Conservation (phyloP, 768 basidiomycete species). For the Rhodosporidiobolus sp. region DNA sequence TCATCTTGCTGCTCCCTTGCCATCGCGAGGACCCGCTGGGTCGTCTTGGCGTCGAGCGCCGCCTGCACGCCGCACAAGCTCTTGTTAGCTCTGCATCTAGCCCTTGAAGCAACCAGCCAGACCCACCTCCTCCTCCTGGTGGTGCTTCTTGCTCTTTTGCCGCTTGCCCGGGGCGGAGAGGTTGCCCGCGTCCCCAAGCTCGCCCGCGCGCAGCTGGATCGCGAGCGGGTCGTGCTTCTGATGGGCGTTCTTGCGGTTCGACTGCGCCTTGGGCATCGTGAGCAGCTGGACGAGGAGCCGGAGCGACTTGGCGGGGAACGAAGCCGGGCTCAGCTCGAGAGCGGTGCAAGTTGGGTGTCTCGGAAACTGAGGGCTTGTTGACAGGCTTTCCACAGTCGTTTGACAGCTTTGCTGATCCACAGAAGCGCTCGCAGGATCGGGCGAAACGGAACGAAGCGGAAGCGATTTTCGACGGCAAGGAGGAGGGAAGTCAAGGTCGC, state of each 20-base stretch:
- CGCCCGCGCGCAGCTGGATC: constrained; percentile 76
- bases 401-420: too few relatives aligned
- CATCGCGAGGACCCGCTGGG: constrained; percentile 82
- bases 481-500: too few relatives aligned
- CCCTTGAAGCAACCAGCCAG: neutral
- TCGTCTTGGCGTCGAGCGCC: constrained; percentile 74
- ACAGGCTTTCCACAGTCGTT: too few relatives aligned
- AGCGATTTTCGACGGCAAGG: too few relatives aligned
- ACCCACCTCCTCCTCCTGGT: constrained; percentile 59
- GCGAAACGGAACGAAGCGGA: too few relatives aligned
- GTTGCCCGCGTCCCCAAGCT: constrained; percentile 46
- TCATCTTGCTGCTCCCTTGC: constrained; percentile 85
- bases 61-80: constrained; percentile 52
- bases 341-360: neutral
- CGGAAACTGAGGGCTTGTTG: neutral
- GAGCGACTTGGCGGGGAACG: neutral
- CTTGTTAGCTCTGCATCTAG: neutral
- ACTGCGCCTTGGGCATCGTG: constrained; percentile 25
- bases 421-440: too few relatives aligned
- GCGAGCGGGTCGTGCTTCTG: constrained; percentile 74
- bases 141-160: constrained; percentile 52
- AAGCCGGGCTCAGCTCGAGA: neutral
- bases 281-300: too few relatives aligned
- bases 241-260: neutral
- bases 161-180: constrained; percentile 46